Evolutionary conservation across 495 filamentous ascomycete genomes (phyloP).

Genomic region (Xylaria acuta): DNA sequence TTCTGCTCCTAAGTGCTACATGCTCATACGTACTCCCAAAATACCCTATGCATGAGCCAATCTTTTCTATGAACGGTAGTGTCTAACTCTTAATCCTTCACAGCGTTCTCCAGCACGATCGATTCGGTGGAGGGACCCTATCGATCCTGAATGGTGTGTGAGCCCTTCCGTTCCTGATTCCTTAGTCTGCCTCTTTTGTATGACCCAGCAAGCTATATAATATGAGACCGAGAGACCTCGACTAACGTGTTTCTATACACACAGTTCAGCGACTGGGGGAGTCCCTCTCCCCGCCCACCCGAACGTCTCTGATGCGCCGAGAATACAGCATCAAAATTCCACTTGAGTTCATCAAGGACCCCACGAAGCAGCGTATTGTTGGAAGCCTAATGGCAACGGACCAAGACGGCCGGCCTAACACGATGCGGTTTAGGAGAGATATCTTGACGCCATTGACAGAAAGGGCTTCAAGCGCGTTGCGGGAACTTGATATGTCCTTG

Average conservation of each 20-base stretch:
- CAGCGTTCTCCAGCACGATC: slow-evolving; percentile 46
- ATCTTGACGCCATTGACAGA: slow-evolving; percentile 39
- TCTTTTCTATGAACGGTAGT: too few relatives aligned
- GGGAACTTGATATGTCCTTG: neutral
- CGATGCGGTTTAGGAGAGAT: slow-evolving; percentile 40
- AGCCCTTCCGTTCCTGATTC: neutral
- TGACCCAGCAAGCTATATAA: neutral
- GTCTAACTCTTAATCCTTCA: too few relatives aligned
- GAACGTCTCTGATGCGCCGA: slow-evolving; percentile 24
- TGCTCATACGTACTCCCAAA: too few relatives aligned
- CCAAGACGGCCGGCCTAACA: neutral
- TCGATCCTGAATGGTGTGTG: slow-evolving; percentile 38
- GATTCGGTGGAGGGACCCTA: slow-evolving; percentile 46
- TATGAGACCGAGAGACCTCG: neutral
- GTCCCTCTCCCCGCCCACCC: slow-evolving; percentile 36
- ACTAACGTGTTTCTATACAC: slow-evolving; percentile 45
- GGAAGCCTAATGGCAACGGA: slow-evolving; percentile 4
- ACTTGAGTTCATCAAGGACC: slow-evolving; percentile 41
- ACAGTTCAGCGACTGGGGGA: slow-evolving; percentile 47
- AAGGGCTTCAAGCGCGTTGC: slow-evolving; percentile 35
- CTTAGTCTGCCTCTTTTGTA: neutral
- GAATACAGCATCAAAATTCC: slow-evolving; percentile 43
- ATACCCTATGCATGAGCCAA: too few relatives aligned
- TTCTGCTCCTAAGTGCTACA: too few relatives aligned
- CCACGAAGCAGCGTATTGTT: slow-evolving; percentile 29